Conservation (phyloP, 2,329 filamentous ascomycete genomes). For the Sclerotinia minor region DNA sequence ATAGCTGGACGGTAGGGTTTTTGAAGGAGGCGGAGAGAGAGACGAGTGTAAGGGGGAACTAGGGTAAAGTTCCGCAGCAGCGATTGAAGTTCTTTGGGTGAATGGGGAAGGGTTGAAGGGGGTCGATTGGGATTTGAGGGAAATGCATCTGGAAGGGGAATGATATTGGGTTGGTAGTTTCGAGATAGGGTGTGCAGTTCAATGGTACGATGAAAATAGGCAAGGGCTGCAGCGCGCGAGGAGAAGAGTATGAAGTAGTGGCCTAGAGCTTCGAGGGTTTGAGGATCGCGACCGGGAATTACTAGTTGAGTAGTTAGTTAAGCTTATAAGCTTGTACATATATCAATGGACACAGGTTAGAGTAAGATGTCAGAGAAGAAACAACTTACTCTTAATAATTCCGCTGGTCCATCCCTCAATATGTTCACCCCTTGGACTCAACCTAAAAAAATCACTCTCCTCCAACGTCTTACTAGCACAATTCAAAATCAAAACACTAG, state of each 20-base stretch:
- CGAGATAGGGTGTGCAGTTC: constrained; percentile 52
- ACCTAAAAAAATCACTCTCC: constrained; percentile 69
- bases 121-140: constrained; percentile 22
- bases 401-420: constrained; percentile 68
- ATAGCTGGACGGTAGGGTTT: constrained; percentile 42
- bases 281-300: constrained; percentile 63
- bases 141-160: constrained; percentile 45
- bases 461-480: constrained; percentile 60
- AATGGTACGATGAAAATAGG: constrained; percentile 58
- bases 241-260: constrained; percentile 72
- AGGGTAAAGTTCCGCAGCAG: constrained; percentile 54
- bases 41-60: constrained; percentile 45
- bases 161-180: constrained; percentile 41
- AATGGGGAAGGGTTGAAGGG: constrained; percentile 44
- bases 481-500: constrained; percentile 53
- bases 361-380: too few relatives aligned
- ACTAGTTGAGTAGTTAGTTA: constrained; percentile 44
- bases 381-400: constrained; percentile 54
- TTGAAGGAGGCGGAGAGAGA: constrained; percentile 41
- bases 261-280: constrained; percentile 62
- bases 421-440: constrained; percentile 61
- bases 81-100: constrained; percentile 48
- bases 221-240: constrained; percentile 55
- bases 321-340: neutral
- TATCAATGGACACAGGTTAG: neutral